A percentile compares a stretch with the other conserved stretches of the same genome.
Conservation (phyloP, 2,329 filamentous ascomycete species). For the Aureobasidium sp. region DNA sequence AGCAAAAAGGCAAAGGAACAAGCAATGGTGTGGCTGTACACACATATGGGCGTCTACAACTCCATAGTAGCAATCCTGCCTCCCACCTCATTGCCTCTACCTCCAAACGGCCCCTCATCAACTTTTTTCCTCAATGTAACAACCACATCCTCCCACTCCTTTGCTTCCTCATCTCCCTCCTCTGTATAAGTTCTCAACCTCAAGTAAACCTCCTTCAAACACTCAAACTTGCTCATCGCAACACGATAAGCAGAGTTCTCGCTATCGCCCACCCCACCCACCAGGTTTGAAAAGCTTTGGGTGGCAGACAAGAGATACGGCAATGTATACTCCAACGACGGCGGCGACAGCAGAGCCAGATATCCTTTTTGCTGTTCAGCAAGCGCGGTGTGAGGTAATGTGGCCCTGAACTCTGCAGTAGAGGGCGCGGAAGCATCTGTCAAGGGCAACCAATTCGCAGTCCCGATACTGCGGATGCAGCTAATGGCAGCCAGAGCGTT, state of each 20-base stretch:
- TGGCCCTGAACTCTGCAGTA: conserved; percentile 31
- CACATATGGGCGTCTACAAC: conserved; percentile 17
- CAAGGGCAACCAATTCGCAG: conserved; percentile 46
- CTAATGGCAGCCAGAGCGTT: conserved; percentile 49
- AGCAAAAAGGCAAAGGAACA: too few species aligned
- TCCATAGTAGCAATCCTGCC: conserved; percentile 42
- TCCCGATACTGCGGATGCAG: conserved; percentile 47
- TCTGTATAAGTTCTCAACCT: conserved; percentile 34
- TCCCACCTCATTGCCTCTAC: conserved; percentile 33
- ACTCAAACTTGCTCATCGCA: conserved; percentile 52
- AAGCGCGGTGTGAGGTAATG: conserved; percentile 23
- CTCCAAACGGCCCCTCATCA: conserved; percentile 37
- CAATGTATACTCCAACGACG: conserved; percentile 43
- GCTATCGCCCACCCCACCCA: conserved; percentile 50
- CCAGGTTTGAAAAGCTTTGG: conserved; percentile 51
- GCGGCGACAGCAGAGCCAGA: conserved; percentile 47
- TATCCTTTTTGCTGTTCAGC: conserved; percentile 36
- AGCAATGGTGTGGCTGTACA: too few species aligned
- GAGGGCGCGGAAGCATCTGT: conserved; percentile 17
- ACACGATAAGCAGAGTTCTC: conserved; percentile 53
- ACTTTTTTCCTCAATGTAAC: conserved; percentile 36
- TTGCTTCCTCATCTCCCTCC: conserved; percentile 18
- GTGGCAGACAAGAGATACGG: conserved; percentile 53
- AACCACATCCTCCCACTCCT: conserved; percentile 35
- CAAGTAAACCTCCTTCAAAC: conserved; percentile 43